Evolutionary conservation across 169 alveolate genomes (phyloP).

Genomic region (Plasmodium vivax): DNA sequence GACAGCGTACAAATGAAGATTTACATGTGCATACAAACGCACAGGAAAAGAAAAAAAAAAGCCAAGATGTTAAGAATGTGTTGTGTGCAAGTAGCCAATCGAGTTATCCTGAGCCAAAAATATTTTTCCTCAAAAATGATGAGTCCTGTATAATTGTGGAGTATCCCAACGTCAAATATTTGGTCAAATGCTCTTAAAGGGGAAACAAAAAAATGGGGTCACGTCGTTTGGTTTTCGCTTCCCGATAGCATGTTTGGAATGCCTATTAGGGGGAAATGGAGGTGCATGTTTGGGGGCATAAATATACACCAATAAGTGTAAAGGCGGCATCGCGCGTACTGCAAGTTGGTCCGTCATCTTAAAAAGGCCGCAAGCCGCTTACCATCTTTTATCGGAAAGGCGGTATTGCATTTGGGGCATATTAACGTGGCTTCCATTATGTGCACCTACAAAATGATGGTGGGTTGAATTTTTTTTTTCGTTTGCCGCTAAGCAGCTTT

Average conservation of each 20-base stretch:
- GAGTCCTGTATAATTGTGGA: constrained; percentile 56
- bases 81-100: background rate
- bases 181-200: constrained; percentile 25
- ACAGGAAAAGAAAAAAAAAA: background rate
- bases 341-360: background rate
- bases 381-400: constrained; percentile 84
- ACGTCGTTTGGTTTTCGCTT: constrained; percentile 25
- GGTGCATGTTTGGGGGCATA: background rate
- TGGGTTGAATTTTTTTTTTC: background rate
- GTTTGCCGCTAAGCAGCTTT: background rate
- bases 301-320: background rate
- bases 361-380: background rate
- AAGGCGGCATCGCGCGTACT: background rate
- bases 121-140: constrained; percentile 40
- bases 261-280: background rate
- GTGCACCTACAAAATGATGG: constrained; percentile 77
- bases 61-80: constrained; percentile 5
- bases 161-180: constrained; percentile 68
- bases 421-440: constrained; percentile 80
- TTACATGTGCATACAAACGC: constrained; percentile 1
- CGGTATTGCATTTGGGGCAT: constrained; percentile 81
- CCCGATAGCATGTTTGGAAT: constrained; percentile 72
- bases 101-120: constrained; percentile 53
- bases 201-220: background rate
- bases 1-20: background rate